phyloP scores from a whole-genome alignment of 768 basidiomycete genomes.

The Lentinula guzmanii region DNA sequence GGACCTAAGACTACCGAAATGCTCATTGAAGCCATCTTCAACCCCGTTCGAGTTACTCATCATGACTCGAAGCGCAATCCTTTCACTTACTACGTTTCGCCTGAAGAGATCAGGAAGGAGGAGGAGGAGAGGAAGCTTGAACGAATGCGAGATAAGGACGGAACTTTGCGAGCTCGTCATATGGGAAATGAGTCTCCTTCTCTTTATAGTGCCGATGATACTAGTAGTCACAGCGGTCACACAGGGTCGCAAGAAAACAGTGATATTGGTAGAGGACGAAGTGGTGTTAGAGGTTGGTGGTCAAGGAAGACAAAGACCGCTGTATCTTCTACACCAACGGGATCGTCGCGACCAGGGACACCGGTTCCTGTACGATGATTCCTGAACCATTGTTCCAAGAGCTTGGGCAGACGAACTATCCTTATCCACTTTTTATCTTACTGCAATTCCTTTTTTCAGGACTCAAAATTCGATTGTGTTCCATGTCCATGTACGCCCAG shows the following conservation, averaged over 20 bases:
- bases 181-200: background rate
- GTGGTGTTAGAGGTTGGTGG: slow-evolving; percentile 3
- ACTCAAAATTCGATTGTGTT: background rate
- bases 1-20: slow-evolving; percentile 64
- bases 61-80: slow-evolving; percentile 1
- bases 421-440: background rate
- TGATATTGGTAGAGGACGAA: background rate
- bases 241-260: background rate
- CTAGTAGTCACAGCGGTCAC: background rate
- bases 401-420: background rate
- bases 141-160: background rate
- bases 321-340: background rate
- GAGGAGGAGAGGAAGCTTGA: background rate
- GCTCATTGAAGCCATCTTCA: slow-evolving; percentile 77
- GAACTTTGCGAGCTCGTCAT: background rate
- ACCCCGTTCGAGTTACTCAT: slow-evolving; percentile 49
- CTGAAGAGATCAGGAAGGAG: slow-evolving; percentile 1
- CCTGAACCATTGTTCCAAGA: background rate
- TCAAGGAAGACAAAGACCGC: background rate
- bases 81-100: slow-evolving; percentile 5
- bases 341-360: background rate
- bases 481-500: background rate
- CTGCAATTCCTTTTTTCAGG: background rate
- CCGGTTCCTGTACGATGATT: background rate
- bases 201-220: background rate